phyloP scores from a whole-genome alignment of 1,284 basidiomycete species.

The Dichomitus squalens region DNA sequence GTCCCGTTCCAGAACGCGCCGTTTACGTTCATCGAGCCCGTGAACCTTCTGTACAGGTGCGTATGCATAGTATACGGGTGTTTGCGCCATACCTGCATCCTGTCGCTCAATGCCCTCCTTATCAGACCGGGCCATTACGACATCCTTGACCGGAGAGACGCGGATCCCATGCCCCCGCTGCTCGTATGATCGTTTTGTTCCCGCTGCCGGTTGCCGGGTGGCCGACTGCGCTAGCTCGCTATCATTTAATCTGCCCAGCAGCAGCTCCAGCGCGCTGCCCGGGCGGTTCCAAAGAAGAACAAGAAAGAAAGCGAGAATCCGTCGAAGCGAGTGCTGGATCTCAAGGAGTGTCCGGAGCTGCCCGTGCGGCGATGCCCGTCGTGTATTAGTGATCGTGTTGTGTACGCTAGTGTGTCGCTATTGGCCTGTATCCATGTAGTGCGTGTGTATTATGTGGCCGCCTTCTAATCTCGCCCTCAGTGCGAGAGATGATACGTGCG shows the following conservation, averaged over 20 bases:
- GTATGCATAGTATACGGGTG: background rate
- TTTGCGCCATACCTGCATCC: background rate
- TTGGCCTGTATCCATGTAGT: background rate
- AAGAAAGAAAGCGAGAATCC: background rate
- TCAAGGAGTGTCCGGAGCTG: too few relatives aligned
- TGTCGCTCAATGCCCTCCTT: conserved; percentile 3
- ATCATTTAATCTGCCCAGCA: background rate
- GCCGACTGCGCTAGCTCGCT: background rate
- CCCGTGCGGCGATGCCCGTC: background rate
- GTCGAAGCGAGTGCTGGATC: too few relatives aligned
- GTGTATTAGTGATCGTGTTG: background rate
- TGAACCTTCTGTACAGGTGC: conserved; percentile 77
- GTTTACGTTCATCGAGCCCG: conserved; percentile 44
- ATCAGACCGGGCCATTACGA: conserved; percentile 41
- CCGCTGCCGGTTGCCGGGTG: background rate
- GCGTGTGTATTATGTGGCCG: background rate
- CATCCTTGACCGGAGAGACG: conserved; percentile 34
- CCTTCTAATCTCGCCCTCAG: background rate
- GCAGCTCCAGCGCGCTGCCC: background rate
- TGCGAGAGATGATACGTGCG: background rate
- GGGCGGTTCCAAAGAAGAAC: background rate
- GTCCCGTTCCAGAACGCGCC: conserved; percentile 64
- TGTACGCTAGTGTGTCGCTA: conserved; percentile 4
- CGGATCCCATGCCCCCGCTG: conserved; percentile 21
- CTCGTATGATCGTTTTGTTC: conserved; percentile 8